These are phyloP conservation scores for Suillus cothurnatus DNA, from an alignment of 768 basidiomycete genomes.

Conservation along the genomic window DNA sequence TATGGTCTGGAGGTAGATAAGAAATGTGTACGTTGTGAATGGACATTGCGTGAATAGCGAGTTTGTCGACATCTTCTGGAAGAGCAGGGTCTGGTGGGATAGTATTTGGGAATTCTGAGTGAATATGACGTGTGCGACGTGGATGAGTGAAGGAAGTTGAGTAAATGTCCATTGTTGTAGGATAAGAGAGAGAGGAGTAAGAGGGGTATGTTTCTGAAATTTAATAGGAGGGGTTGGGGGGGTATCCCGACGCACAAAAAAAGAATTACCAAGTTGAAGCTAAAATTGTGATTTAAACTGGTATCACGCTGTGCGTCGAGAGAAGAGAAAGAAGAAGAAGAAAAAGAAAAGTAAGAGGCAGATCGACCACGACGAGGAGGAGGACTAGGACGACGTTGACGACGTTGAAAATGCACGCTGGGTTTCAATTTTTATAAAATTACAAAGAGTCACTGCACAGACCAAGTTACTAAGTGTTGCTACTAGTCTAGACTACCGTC, in stretches of 20 bases:
- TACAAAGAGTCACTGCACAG: constrained; percentile 4
- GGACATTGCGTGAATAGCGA: constrained; percentile 78
- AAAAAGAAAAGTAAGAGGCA: background rate
- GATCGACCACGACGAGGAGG: no score
- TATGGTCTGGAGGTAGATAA: constrained; percentile 72
- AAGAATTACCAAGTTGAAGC: constrained; percentile 11
- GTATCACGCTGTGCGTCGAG: constrained; percentile 1
- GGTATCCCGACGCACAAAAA: constrained; percentile 10
- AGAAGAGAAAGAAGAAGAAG: background rate
- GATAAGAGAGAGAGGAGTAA: constrained; percentile 12
- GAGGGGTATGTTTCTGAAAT: constrained; percentile 10
- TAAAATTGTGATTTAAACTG: constrained; percentile 6
- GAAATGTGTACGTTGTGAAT: constrained; percentile 84
- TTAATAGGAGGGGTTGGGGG: constrained; percentile 10
- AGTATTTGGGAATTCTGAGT: constrained; percentile 45
- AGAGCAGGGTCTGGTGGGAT: constrained; percentile 38
- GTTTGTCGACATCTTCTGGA: constrained; percentile 76
- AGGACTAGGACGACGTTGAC: background rate
- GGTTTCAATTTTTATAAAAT: constrained; percentile 4
- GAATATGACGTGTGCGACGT: constrained; percentile 73
- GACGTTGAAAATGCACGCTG: constrained; percentile 9
- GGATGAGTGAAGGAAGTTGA: constrained; percentile 93
- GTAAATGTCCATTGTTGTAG: constrained; percentile 81
- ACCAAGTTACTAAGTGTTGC: no score
- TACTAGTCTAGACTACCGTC: constrained; percentile 36